These are phyloP conservation scores for Moniliella sp. DNA, from an alignment of 1,284 basidiomycete genomes.

Conservation along the genomic window DNA sequence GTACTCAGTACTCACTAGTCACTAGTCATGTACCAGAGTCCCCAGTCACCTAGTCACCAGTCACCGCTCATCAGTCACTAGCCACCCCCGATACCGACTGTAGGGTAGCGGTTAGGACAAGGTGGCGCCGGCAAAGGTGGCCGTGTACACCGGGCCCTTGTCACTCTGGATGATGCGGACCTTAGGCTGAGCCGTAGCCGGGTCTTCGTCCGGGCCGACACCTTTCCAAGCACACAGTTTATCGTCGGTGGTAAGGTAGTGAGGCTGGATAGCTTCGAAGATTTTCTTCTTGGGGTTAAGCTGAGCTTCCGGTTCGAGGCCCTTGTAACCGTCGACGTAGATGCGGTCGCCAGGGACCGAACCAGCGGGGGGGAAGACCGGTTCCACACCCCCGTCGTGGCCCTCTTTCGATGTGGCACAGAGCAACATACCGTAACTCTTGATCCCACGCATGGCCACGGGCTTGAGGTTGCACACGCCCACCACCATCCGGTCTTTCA, in stretches of 20 bases:
- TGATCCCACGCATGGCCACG: slow-evolving; percentile 29
- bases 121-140: background rate
- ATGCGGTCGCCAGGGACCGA: slow-evolving; percentile 22
- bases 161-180: background rate
- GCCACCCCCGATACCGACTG: no score
- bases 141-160: background rate
- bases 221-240: slow-evolving; percentile 24
- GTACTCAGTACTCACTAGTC: no score
- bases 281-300: slow-evolving; percentile 34
- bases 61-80: no score
- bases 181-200: slow-evolving; percentile 20
- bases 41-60: no score
- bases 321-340: slow-evolving; percentile 29
- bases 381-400: slow-evolving; percentile 29
- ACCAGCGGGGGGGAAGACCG: slow-evolving; percentile 24
- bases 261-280: slow-evolving; percentile 32
- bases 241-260: slow-evolving; percentile 19
- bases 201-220: slow-evolving; percentile 13
- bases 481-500: slow-evolving; percentile 28
- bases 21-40: no score
- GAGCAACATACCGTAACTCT: slow-evolving; percentile 30
- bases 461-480: slow-evolving; percentile 34
- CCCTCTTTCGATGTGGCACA: slow-evolving; percentile 28
- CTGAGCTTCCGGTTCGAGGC: slow-evolving; percentile 19
- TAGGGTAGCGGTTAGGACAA: no score